Percentiles rank a stretch among this genome's conserved stretches.
These are phyloP conservation scores for Sordariomycetes sp. DNA, from an alignment of 2,329 filamentous ascomycete species.

Conservation along the genomic window DNA sequence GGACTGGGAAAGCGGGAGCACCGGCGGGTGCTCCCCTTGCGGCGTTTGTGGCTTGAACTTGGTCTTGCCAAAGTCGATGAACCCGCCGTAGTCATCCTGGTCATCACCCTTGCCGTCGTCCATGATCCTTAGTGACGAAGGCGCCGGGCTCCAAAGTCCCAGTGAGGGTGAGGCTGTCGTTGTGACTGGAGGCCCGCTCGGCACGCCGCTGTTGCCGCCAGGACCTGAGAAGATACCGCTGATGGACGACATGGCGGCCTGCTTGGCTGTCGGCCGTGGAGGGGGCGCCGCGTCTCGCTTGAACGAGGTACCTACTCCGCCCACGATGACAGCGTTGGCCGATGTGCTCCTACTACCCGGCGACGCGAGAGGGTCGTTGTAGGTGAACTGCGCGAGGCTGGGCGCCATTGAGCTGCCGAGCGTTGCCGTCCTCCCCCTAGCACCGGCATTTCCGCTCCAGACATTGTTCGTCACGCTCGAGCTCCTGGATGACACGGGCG, in stretches of 20 bases:
- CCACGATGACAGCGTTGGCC: conserved; percentile 24
- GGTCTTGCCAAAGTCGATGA: conserved; percentile 34
- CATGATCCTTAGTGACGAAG: conserved; percentile 32
- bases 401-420: conserved; percentile 12
- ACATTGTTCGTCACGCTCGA: conserved; percentile 22
- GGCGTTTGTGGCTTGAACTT: not conserved
- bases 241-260: conserved; percentile 4
- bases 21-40: not conserved
- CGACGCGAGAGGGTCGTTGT: conserved; percentile 30
- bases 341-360: conserved; percentile 34
- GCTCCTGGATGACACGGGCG: conserved; percentile 22
- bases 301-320: conserved; percentile 12
- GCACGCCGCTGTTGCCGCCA: conserved; percentile 3
- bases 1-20: too few species aligned
- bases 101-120: conserved; percentile 26
- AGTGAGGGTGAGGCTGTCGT: conserved; percentile 10
- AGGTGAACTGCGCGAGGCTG: conserved; percentile 25
- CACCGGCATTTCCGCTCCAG: conserved; percentile 12
- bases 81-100: conserved; percentile 35
- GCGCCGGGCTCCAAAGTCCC: conserved; percentile 23
- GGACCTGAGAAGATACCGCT: conserved; percentile 2
- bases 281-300: conserved; percentile 15
- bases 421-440: conserved; percentile 26
- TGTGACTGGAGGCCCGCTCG: conserved; percentile 1
- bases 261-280: conserved; percentile 11